phyloP scores from a whole-genome alignment of 2,329 filamentous ascomycete species.

The Alternaria sp. region DNA sequence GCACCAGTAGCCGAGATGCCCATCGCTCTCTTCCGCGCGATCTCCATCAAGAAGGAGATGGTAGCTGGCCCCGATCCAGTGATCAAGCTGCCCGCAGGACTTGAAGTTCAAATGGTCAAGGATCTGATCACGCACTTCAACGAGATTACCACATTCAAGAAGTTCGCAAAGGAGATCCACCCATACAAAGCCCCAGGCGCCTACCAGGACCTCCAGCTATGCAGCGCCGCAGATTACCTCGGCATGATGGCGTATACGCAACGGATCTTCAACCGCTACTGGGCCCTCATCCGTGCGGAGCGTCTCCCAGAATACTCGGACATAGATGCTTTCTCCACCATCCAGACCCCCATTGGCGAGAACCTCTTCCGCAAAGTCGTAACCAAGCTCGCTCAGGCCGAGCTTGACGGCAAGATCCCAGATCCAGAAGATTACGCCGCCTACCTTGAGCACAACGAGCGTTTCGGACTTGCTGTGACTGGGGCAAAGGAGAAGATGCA shows the following conservation, averaged over 20 bases:
- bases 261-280: conserved; percentile 6
- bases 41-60: not conserved
- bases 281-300: not conserved
- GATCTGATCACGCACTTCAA: not conserved
- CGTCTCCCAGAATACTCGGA: not conserved
- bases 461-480: not conserved
- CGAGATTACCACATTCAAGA: not conserved
- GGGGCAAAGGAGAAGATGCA: not conserved
- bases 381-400: not conserved
- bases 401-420: not conserved
- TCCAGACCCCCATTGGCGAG: not conserved
- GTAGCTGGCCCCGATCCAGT: not conserved
- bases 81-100: not conserved
- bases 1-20: not conserved
- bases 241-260: conserved; percentile 3
- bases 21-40: not conserved
- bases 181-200: not conserved
- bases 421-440: not conserved
- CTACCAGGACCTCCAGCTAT: not conserved
- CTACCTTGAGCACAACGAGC: not conserved
- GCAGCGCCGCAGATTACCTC: conserved; percentile 1
- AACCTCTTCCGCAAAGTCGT: not conserved
- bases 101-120: not conserved
- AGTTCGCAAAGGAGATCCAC: not conserved
- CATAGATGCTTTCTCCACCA: not conserved